phyloP scores from a whole-genome alignment of 1,284 basidiomycete species.

The Leccinum subfulvum region DNA sequence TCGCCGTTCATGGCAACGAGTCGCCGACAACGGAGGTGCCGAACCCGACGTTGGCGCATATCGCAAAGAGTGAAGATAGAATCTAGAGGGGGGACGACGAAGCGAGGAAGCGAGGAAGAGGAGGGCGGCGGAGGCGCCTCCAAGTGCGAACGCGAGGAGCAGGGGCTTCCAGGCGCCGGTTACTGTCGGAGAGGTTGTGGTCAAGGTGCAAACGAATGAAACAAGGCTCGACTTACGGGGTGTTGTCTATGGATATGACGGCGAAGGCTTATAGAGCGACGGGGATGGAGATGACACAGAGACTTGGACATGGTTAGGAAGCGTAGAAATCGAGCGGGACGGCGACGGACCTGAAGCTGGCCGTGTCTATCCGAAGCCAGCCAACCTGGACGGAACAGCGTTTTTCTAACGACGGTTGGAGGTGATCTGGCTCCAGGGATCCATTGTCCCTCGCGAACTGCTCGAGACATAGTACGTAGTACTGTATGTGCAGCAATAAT shows the following conservation, averaged over 20 bases:
- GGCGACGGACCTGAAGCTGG: constrained; percentile 72
- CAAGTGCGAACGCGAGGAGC: constrained; percentile 69
- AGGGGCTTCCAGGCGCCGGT: constrained; percentile 72
- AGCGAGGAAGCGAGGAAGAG: constrained; percentile 69
- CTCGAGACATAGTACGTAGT: constrained; percentile 52
- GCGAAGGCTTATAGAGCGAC: constrained; percentile 87
- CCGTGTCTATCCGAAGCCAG: constrained; percentile 81
- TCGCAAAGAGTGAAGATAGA: constrained; percentile 59
- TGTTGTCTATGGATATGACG: constrained; percentile 88
- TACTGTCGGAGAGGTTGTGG: background rate
- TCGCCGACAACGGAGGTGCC: constrained; percentile 53
- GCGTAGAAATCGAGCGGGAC: constrained; percentile 22
- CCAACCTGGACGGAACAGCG: constrained; percentile 56
- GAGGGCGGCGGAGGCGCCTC: constrained; percentile 66
- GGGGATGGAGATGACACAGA: constrained; percentile 84
- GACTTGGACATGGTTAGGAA: constrained; percentile 42
- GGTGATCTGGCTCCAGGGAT: constrained; percentile 62
- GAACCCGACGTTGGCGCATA: constrained; percentile 79
- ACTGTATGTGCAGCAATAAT: constrained; percentile 67
- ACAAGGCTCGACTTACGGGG: constrained; percentile 45
- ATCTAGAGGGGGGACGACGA: constrained; percentile 69
- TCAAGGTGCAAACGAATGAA: background rate
- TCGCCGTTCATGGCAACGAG: constrained; percentile 83
- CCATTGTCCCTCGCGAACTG: constrained; percentile 84
- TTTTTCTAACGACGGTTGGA: constrained; percentile 42